Evolutionary conservation across 2,329 filamentous ascomycete species (phyloP).

Genomic region (Arthrinium puccinioides): DNA sequence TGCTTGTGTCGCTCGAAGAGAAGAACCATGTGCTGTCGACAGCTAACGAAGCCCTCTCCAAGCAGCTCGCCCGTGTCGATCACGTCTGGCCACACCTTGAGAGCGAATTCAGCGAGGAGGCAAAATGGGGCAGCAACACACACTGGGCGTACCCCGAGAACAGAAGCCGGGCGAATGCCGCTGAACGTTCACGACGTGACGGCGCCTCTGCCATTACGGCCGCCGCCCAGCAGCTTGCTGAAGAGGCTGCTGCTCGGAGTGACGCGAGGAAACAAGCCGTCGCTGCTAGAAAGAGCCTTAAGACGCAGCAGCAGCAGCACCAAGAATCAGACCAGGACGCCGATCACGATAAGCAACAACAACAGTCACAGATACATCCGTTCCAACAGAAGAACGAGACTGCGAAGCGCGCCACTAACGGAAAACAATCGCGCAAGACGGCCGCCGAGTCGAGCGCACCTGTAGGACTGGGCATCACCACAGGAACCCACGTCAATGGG

Average conservation of each 20-base stretch:
- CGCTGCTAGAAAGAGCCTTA: slow-evolving; percentile 62
- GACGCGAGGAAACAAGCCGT: slow-evolving; percentile 54
- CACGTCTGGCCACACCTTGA: slow-evolving; percentile 83
- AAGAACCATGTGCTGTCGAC: slow-evolving; percentile 96
- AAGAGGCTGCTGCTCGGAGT: slow-evolving; percentile 61
- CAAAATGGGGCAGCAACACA: slow-evolving; percentile 80
- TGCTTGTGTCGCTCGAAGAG: slow-evolving; percentile 88
- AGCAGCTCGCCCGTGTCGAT: slow-evolving; percentile 78
- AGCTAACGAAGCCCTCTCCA: slow-evolving; percentile 81
- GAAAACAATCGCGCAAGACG: slow-evolving; percentile 56
- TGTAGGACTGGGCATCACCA: slow-evolving; percentile 60
- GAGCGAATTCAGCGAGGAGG: slow-evolving; percentile 86
- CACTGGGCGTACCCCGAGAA: slow-evolving; percentile 96
- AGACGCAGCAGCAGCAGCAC: slow-evolving; percentile 20
- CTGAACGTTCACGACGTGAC: slow-evolving; percentile 71
- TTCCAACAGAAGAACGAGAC: slow-evolving; percentile 31
- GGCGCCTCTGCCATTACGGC: slow-evolving; percentile 72
- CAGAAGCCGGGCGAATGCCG: slow-evolving; percentile 57
- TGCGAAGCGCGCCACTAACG: slow-evolving; percentile 55
- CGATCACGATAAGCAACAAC: slow-evolving; percentile 42
- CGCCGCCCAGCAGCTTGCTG: slow-evolving; percentile 68
- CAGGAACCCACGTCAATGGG: slow-evolving; percentile 41
- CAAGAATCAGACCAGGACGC: slow-evolving; percentile 61
- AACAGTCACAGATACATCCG: slow-evolving; percentile 5
- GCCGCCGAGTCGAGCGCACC: slow-evolving; percentile 38